Evolutionary conservation across 2,329 filamentous ascomycete species (phyloP).

Genomic region (Claviceps pazoutovae): DNA sequence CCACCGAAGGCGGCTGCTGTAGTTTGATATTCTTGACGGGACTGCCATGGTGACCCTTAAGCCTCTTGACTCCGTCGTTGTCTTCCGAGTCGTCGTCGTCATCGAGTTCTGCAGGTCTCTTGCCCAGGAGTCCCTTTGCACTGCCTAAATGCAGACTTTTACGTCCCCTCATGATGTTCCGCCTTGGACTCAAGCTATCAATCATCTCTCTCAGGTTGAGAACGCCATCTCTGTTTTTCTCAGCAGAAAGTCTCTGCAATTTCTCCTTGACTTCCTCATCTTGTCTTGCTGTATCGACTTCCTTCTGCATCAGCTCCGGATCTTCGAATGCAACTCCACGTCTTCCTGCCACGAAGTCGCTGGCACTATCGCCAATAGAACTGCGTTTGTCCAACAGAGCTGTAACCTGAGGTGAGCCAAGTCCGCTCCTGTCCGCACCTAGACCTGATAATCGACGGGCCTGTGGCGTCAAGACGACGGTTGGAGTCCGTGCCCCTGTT

Average conservation of each 20-base stretch:
- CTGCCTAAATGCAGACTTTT: slow-evolving; percentile 69
- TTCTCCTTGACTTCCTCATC: slow-evolving; percentile 49
- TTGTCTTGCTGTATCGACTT: slow-evolving; percentile 45
- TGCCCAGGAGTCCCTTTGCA: slow-evolving; percentile 59
- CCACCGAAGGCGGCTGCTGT: slow-evolving; percentile 53
- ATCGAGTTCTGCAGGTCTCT: slow-evolving; percentile 59
- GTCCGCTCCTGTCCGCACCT: slow-evolving; percentile 53
- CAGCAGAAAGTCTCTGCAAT: slow-evolving; percentile 27
- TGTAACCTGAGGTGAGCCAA: slow-evolving; percentile 62
- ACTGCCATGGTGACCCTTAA: slow-evolving; percentile 58
- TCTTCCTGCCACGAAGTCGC: slow-evolving; percentile 45
- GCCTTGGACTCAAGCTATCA: slow-evolving; percentile 62
- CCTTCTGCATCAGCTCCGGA: slow-evolving; percentile 45
- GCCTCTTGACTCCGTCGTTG: slow-evolving; percentile 48
- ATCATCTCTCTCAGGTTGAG: slow-evolving; percentile 65
- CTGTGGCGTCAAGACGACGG: slow-evolving; percentile 41
- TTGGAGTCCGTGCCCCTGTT: slow-evolving; percentile 46
- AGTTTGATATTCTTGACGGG: slow-evolving; percentile 64
- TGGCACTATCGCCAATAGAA: slow-evolving; percentile 55
- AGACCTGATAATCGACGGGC: slow-evolving; percentile 48
- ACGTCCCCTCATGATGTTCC: slow-evolving; percentile 49
- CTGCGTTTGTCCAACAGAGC: slow-evolving; percentile 56
- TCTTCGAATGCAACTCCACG: slow-evolving; percentile 48
- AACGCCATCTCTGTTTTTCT: slow-evolving; percentile 47
- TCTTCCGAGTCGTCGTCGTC: slow-evolving; percentile 47